Conservation (phyloP, 108 stramenopile genomes). For the Nitzschia sp. region DNA sequence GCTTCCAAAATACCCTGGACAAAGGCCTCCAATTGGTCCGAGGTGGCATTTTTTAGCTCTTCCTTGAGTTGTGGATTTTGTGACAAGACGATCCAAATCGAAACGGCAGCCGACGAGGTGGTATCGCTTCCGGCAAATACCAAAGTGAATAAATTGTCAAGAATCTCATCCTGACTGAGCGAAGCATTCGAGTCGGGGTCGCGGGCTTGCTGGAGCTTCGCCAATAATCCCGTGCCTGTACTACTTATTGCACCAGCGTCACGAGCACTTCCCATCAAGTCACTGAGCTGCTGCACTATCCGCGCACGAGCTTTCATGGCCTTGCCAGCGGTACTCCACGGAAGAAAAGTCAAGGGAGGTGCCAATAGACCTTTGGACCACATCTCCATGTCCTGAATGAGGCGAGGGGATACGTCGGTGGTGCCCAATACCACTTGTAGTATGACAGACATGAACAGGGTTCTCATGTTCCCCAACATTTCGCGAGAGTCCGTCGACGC, state of each 20-base stretch:
- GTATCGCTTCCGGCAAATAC: slow-evolving; percentile 41
- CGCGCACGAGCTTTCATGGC: slow-evolving; percentile 35
- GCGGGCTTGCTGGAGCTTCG: background rate
- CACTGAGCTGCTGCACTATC: slow-evolving; percentile 16
- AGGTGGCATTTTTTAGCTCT: slow-evolving; percentile 12
- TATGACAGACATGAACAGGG: slow-evolving; percentile 22
- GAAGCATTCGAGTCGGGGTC: background rate
- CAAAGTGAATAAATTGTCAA: slow-evolving; percentile 39
- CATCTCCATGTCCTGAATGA: slow-evolving; percentile 25
- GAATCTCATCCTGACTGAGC: slow-evolving; percentile 26
- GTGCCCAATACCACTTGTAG: slow-evolving; percentile 31
- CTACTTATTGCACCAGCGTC: too few relatives aligned
- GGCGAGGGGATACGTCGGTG: background rate
- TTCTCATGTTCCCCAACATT: slow-evolving; percentile 23
- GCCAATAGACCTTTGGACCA: slow-evolving; percentile 36
- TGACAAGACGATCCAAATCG: slow-evolving; percentile 26
- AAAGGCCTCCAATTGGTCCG: slow-evolving; percentile 5
- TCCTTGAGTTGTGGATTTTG: slow-evolving; percentile 17
- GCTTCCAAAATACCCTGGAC: slow-evolving; percentile 13
- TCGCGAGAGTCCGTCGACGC: slow-evolving; percentile 1
- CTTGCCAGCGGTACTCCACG: slow-evolving; percentile 32
- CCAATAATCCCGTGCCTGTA: background rate
- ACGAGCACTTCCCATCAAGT: slow-evolving; percentile 23
- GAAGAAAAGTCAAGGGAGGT: slow-evolving; percentile 89
- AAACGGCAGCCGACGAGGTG: slow-evolving; percentile 30